Base-by-base conservation (phyloP, 805 yeast species). In the Metschnikowia peoriensis region DNA sequence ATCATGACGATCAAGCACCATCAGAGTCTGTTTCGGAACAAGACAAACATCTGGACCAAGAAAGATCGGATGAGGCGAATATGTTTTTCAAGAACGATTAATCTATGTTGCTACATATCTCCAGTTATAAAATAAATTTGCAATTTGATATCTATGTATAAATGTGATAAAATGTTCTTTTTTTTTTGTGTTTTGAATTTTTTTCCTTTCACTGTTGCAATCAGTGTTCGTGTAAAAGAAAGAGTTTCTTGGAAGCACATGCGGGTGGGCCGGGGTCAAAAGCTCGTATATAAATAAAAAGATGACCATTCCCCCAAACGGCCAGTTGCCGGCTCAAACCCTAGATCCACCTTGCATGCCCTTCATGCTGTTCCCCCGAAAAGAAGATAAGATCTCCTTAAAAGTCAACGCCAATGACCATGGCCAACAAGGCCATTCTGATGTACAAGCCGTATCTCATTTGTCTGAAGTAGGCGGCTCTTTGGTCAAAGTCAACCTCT, bases 401-500 rank as follows among this genome's bases (percentile, higher is more conserved):
- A 59, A 86, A 83, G 69, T 90, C 97, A 65, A 89, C 91, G 67
- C 98, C 98, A 73, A 94, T 85, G 58, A 96, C 99, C 96, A 94
- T 88, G 51, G 98, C 97, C 68, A 94, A 81, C 63, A 94, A 78
- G 10, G 99, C 99, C 99, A 94, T 94, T 81, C 99, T 91, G 44
- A 96, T 97, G 68, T 86, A 94, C 70, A 94, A 80, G 56, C 99
- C 99, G 69, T 94, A 93, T 73, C 96, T 88, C 99, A 94, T 94
- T 80, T 94, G 98, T 83, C 99, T 88, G 82, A 94, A 94, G 79
- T 94, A 94, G 54, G 99, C 98, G 60, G 99, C 98, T 73, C 99
- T 88, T 73, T 93, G 97, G 75, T 94, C 99, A 68, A 93, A 94
- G 72, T 94, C 99, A 66, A 94, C 98, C 77, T 94, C 99, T 76